Evolutionary conservation across 2,329 filamentous ascomycete species (phyloP).

Genomic region (Colletotrichum siamense): DNA sequence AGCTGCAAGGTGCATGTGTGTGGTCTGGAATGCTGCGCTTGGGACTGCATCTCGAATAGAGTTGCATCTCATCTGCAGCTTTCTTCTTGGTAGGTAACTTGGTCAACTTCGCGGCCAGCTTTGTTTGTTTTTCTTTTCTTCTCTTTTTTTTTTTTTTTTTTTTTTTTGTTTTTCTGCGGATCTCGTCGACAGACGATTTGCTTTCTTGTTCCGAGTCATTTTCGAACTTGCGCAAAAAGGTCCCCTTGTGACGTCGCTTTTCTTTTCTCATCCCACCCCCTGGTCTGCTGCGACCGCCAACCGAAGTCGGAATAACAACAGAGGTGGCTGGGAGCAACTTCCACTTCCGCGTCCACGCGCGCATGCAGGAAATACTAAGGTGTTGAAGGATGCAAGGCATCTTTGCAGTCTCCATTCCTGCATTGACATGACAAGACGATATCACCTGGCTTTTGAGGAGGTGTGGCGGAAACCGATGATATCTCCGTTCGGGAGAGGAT

Average conservation of each 20-base stretch:
- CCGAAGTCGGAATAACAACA: not conserved
- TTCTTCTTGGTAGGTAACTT: not conserved
- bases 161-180: too few relatives aligned
- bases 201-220: not conserved
- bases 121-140: not conserved
- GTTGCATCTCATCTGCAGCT: not conserved
- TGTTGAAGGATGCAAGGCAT: not conserved
- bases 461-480: not conserved
- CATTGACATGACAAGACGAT: not conserved
- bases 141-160: not conserved
- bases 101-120: not conserved
- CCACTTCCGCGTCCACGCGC: not conserved
- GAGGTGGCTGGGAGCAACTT: not conserved
- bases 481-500: not conserved
- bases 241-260: not conserved
- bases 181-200: not conserved
- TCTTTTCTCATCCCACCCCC: not conserved
- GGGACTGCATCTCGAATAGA: not conserved
- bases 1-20: not conserved
- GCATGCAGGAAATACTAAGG: not conserved
- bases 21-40: not conserved
- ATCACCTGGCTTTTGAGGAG: not conserved
- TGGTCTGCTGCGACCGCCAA: not conserved
- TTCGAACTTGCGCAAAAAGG: not conserved
- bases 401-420: not conserved